Evolutionary conservation across 108 stramenopile genomes (phyloP), one percentile per base, ranked within the genome.

Genomic region (Cafeteria roenbergensis): DNA sequence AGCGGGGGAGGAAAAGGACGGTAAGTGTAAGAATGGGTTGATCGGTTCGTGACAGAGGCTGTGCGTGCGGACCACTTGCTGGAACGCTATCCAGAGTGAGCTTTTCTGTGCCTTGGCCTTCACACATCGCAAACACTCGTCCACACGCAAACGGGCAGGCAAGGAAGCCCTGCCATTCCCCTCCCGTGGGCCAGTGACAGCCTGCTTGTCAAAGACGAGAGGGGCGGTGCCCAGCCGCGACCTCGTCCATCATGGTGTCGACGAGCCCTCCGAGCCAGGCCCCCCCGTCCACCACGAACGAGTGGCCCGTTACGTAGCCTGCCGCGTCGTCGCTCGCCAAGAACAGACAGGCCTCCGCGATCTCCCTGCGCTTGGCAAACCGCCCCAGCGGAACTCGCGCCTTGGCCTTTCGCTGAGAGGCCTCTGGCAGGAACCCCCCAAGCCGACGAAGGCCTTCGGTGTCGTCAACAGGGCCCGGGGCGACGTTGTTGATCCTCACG

Each of bases 381-480:
- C 66, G 66, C 1, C 50, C 37, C 30, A 38, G 8, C 2, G 66
- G 66, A 31, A 67, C 27, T 27, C 34, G 12, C 31, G 1, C 1
- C 17, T 14, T 21, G n/a, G 59, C 26, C 55, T 60, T 4, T 9
- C 56, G 29, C 32, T 12, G 22, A 21, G 56, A 12, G 53, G 14
- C 3, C 25, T 4, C 52, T 3, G 31, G 22, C 22, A 24, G 8
- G n/a, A 2, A 51, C 26, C 55, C 55, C 14, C 56, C 50, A n/a
- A 67, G 57, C 48, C 56, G 59, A 1, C 24, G 9, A 1, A 67
- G 3, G 28, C 66, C 66, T 8, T 62, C 56, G 1, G 66, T 67
- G 28, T 35, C 66, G 8, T 62, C 57, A 30, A 67, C 59, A 9
- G 66, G 66, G 26, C 66, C 66, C 14, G 66, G 66, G n/a, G 66